These are phyloP conservation scores for Trifolium pratense DNA, from an alignment of 306 rosid genomes.

Conservation along the genomic window DNA sequence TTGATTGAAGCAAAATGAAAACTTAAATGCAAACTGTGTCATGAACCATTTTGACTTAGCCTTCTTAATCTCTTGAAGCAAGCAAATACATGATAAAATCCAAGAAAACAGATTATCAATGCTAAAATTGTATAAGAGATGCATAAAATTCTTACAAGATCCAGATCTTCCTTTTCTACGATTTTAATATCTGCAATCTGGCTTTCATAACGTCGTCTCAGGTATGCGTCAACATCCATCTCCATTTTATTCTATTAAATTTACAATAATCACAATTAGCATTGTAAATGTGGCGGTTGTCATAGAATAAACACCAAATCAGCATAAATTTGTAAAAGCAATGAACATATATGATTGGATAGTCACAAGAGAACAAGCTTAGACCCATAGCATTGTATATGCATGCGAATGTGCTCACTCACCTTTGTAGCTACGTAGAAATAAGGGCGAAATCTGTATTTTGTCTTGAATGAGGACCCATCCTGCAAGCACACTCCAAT, in stretches of 20 bases:
- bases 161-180: slow-evolving; percentile 87
- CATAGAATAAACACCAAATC: slow-evolving; percentile 12
- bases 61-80: slow-evolving; percentile 35
- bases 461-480: slow-evolving; percentile 87
- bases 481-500: slow-evolving; percentile 67
- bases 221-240: slow-evolving; percentile 83
- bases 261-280: slow-evolving; percentile 38
- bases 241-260: slow-evolving; percentile 72
- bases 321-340: slow-evolving; percentile 30
- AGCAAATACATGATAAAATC: slow-evolving; percentile 25
- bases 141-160: slow-evolving; percentile 73
- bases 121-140: slow-evolving; percentile 23
- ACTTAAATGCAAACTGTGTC: slow-evolving; percentile 22
- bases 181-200: slow-evolving; percentile 85
- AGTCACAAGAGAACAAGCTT: slow-evolving; percentile 10
- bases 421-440: slow-evolving; percentile 92
- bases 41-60: slow-evolving; percentile 26
- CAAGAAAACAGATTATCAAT: slow-evolving; percentile 27
- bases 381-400: background rate
- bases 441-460: slow-evolving; percentile 85
- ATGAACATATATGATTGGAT: slow-evolving; percentile 11
- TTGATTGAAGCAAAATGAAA: slow-evolving; percentile 34
- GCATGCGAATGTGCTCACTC: slow-evolving; percentile 1
- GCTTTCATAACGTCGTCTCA: slow-evolving; percentile 82
- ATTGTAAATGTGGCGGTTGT: slow-evolving; percentile 6